phyloP scores from a whole-genome alignment of 352 stramenopile species.

The Phytopythium delawarense region DNA sequence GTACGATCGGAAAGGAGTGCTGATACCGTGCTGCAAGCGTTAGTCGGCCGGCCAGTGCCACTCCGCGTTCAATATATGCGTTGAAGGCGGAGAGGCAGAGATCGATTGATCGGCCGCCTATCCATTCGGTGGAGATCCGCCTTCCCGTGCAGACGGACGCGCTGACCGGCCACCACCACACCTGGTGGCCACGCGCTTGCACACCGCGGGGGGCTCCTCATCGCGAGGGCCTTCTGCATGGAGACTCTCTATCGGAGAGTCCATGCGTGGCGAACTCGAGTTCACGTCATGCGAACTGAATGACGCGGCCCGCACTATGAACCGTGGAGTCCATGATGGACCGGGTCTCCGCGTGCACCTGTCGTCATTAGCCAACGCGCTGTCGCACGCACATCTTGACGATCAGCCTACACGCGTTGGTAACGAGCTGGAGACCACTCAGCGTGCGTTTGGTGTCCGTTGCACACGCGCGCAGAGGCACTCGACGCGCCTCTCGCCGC shows the following conservation, averaged over 20 bases:
- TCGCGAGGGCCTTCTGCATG: not conserved
- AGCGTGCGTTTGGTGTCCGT: conserved; percentile 8
- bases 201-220: not conserved
- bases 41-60: not conserved
- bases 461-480: not conserved
- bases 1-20: conserved; percentile 2
- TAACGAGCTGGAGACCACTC: conserved; percentile 4
- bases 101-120: not conserved
- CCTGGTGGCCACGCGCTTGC: no score
- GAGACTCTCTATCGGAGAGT: no score
- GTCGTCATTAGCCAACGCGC: conserved; percentile 5
- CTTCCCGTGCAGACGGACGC: not conserved
- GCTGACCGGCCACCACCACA: not conserved
- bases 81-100: no score
- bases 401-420: not conserved
- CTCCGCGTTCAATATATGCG: not conserved
- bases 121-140: conserved; percentile 4
- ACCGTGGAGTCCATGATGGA: not conserved
- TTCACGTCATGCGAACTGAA: no score
- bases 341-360: not conserved
- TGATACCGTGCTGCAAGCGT: not conserved
- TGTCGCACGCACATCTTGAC: conserved; percentile 8
- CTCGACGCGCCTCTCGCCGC: not conserved
- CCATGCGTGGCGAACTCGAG: no score
- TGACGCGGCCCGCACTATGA: no score